Evolutionary conservation across 805 yeast species (phyloP), one percentile per base, ranked within the genome.

Genomic region (Candida sonorensis): DNA sequence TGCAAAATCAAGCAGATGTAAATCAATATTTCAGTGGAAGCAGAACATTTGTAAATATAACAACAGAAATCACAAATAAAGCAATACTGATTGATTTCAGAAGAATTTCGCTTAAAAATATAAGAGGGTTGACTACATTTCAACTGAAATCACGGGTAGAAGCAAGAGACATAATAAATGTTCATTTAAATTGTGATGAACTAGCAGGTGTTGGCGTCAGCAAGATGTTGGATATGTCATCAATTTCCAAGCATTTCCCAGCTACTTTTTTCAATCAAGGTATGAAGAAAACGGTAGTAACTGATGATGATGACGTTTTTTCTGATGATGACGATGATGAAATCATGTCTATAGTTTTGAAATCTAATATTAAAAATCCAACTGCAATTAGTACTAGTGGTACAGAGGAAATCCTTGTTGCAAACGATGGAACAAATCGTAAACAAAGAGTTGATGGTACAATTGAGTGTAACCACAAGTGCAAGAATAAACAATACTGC

Each of bases 11-110:
- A 48, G 21, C 38, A 47, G 4, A 41, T 45, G 19, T 38, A 0
- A 14, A 23, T 3, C 28, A 23, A 14, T 20, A 24, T 13, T 41
- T 44, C 37, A 45, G 41, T 30, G 45, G 44, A 23, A n/a, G 26
- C 17, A 14, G 28, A 27, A 5, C 36, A 20, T 31, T 24, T 35
- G 3, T 31, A 12, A 39, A 37, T 27, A 32, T 46, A 6, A 22
- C 35, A 5, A 35, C 42, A 5, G 43, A 37, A 20, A 22, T 31
- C 4, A 25, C 34, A 8, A 19, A 26, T 10, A 14, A 25, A 6
- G 73, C 72, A 0, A 42, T 29, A 4, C 38, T 73, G 10, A 33
- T 70, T 7, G 76, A 69, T 36, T 72, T 67, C 34, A 54, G 75
- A 35, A 59, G 69, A 37, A 46, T 68, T 1, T 49, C 51, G 7